These are phyloP conservation scores for Trypanosoma grayi DNA, from an alignment of 208 protist genomes.

Conservation along the genomic window DNA sequence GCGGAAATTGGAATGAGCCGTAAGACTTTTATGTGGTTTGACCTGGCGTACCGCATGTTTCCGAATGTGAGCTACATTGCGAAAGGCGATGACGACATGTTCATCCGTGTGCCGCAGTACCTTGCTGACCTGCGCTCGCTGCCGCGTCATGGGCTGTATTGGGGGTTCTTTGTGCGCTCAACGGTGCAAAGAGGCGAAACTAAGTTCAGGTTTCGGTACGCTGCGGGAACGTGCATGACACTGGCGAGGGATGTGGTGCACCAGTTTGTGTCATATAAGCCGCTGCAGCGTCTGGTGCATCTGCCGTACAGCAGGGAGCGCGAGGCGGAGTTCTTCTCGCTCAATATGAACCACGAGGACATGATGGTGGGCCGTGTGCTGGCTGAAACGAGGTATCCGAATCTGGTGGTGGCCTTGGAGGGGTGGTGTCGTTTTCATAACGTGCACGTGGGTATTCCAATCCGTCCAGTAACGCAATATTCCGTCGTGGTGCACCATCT, in stretches of 20 bases:
- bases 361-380: constrained; percentile 9
- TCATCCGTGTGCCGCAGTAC: constrained; percentile 43
- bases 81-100: constrained; percentile 49
- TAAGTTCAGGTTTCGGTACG: neutral
- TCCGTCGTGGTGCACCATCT: constrained; percentile 17
- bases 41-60: constrained; percentile 31
- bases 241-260: constrained; percentile 5
- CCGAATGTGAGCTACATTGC: constrained; percentile 30
- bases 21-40: constrained; percentile 38
- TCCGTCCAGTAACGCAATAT: neutral
- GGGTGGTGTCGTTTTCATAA: constrained; percentile 9
- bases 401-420: constrained; percentile 3
- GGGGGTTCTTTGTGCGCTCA: neutral
- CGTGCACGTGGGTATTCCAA: neutral
- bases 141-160: constrained; percentile 10
- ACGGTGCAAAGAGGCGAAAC: neutral
- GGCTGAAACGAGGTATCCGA: neutral
- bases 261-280: constrained; percentile 9
- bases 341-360: constrained; percentile 16
- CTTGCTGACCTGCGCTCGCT: constrained; percentile 27
- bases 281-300: neutral
- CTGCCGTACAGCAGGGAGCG: neutral
- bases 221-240: constrained; percentile 1
- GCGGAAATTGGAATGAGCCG: constrained; percentile 21
- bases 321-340: neutral